These are phyloP conservation scores for Cytospora paraplurivora DNA, from an alignment of 2,329 filamentous ascomycete genomes.

Conservation along the genomic window DNA sequence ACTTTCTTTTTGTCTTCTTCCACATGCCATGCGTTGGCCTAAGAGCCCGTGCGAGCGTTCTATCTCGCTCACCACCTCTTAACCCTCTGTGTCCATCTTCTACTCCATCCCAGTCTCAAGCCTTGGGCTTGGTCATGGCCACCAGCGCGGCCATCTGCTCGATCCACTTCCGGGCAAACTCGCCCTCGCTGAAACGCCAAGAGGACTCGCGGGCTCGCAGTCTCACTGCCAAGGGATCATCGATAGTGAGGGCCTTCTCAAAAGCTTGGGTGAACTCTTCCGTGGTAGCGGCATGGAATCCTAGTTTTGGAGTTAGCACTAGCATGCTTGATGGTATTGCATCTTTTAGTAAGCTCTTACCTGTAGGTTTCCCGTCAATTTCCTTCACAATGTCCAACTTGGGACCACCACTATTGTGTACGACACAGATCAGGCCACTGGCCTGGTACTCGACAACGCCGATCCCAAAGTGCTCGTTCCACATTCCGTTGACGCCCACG, in stretches of 20 bases:
- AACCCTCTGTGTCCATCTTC: not conserved
- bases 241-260: slow-evolving; percentile 71
- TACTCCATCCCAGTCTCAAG: not conserved
- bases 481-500: slow-evolving; percentile 96
- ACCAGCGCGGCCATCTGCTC: slow-evolving; percentile 74
- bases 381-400: slow-evolving; percentile 90
- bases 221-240: slow-evolving; percentile 75
- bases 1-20: not conserved
- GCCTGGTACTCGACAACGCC: slow-evolving; percentile 98
- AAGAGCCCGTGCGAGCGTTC: not conserved
- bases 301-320: slow-evolving; percentile 43
- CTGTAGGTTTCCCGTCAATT: slow-evolving; percentile 75
- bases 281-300: slow-evolving; percentile 81
- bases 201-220: slow-evolving; percentile 75
- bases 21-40: not conserved
- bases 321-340: slow-evolving; percentile 20
- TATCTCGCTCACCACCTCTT: not conserved
- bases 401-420: slow-evolving; percentile 90
- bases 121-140: slow-evolving; percentile 37
- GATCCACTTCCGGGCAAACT: slow-evolving; percentile 80
- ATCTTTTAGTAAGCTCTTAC: slow-evolving; percentile 47
- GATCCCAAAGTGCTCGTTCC: slow-evolving; percentile 99
- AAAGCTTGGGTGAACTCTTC: slow-evolving; percentile 82
- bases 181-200: slow-evolving; percentile 82
- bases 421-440: slow-evolving; percentile 87